These are phyloP conservation scores for Termitomyces sp. DNA, from an alignment of 768 basidiomycete species.

Conservation along the genomic window DNA sequence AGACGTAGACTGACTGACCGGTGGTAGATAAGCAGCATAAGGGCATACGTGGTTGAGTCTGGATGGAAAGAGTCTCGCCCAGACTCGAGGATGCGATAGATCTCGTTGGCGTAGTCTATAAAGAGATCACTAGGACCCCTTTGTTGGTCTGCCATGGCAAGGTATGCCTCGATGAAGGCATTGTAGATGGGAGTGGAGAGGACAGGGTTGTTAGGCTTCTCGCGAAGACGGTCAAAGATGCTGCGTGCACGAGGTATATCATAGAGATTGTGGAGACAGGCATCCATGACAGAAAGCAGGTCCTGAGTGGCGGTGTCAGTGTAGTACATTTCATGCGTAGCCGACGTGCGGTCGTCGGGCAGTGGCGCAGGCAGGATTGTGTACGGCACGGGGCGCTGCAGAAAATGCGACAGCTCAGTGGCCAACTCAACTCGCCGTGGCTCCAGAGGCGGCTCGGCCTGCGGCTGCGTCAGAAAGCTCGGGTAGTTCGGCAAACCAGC, in stretches of 20 bases:
- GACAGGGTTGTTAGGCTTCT: slow-evolving; percentile 20
- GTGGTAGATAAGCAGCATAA: slow-evolving; percentile 56
- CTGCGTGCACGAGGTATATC: slow-evolving; percentile 73
- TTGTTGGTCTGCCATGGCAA: slow-evolving; percentile 42
- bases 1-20: slow-evolving; percentile 29
- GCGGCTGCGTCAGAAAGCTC: slow-evolving; percentile 21
- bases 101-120: slow-evolving; percentile 54
- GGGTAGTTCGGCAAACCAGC: slow-evolving; percentile 32
- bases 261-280: slow-evolving; percentile 70
- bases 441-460: slow-evolving; percentile 4
- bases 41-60: slow-evolving; percentile 56
- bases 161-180: slow-evolving; percentile 58
- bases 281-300: slow-evolving; percentile 72
- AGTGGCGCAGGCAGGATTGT: slow-evolving; percentile 66
- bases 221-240: slow-evolving; percentile 63
- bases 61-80: slow-evolving; percentile 42
- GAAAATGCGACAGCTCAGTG: slow-evolving; percentile 43
- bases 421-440: slow-evolving; percentile 1
- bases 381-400: slow-evolving; percentile 39
- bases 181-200: slow-evolving; percentile 54
- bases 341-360: slow-evolving; percentile 38
- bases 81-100: slow-evolving; percentile 54
- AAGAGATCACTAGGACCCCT: slow-evolving; percentile 48
- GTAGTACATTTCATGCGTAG: slow-evolving; percentile 46
- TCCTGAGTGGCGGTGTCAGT: slow-evolving; percentile 64